Percentiles rank a stretch among this genome's conserved stretches.
Conservation (phyloP, 148 eudicot genomes). For the Fagopyrum tataricum region DNA sequence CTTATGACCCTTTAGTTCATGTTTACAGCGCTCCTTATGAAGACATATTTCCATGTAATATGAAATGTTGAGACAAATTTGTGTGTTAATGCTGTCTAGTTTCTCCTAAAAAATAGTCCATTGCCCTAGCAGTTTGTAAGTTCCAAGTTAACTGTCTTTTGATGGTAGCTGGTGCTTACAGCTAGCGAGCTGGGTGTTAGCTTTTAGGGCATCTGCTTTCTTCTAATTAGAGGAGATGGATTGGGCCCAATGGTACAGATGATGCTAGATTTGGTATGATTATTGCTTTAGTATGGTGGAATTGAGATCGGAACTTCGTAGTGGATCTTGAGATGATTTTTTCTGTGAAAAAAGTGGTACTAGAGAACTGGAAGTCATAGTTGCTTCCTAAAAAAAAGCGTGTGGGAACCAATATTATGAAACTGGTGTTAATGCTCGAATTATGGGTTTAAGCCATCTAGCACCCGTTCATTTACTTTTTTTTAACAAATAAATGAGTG, state of each 20-base stretch:
- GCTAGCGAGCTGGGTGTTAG: neutral
- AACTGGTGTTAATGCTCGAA: neutral
- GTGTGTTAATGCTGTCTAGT: neutral
- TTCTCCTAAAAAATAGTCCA: neutral
- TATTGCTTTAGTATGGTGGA: neutral
- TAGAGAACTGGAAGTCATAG: neutral
- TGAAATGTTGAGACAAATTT: neutral
- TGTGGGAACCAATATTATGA: neutral
- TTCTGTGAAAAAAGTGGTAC: neutral
- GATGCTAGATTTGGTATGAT: neutral
- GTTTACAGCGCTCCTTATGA: neutral
- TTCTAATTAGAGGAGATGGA: neutral
- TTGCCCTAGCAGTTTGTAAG: neutral
- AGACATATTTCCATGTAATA: neutral
- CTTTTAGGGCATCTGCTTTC: neutral
- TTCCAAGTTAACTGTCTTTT: neutral
- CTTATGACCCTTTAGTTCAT: neutral
- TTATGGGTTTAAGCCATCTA: neutral
- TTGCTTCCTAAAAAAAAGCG: neutral
- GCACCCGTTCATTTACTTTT: neutral
- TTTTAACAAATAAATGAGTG: neutral
- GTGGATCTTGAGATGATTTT: neutral
- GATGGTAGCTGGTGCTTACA: neutral
- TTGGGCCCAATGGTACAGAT: neutral
- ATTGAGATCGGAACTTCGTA: neutral